Conservation (phyloP, 192 early-diverging fungal species). For the Linnemannia hyalina region DNA sequence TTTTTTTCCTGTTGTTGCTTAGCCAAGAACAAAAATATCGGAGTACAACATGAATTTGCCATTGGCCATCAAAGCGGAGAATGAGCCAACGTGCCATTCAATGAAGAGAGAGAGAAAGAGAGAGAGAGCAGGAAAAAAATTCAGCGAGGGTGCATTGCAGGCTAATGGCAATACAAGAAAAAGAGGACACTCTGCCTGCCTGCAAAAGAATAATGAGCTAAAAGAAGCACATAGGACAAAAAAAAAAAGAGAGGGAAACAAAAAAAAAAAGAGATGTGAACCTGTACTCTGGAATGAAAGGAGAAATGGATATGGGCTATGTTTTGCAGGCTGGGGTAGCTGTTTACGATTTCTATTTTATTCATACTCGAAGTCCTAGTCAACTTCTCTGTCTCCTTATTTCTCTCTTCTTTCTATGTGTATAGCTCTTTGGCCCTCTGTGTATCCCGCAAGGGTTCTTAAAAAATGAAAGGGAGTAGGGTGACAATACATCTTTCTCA, state of each 20-base stretch:
- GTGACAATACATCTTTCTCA: neutral
- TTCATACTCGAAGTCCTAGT: neutral
- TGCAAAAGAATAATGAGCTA: too few species aligned
- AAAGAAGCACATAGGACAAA: too few species aligned
- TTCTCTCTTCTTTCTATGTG: neutral
- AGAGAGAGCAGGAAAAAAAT: neutral
- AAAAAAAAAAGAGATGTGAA: neutral
- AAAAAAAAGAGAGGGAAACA: neutral
- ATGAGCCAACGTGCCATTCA: neutral
- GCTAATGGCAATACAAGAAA: too few species aligned
- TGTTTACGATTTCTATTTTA: neutral
- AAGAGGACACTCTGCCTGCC: neutral
- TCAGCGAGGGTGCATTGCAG: slow-evolving; percentile 4
- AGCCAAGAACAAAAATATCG: slow-evolving; percentile 9
- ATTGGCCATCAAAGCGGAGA: neutral
- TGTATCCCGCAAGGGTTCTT: neutral
- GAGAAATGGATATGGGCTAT: too few species aligned
- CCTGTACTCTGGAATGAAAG: too few species aligned
- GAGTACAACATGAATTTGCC: neutral
- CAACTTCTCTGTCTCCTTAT: neutral
- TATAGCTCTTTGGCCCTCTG: neutral
- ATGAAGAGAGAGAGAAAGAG: neutral
- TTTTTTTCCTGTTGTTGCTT: neutral
- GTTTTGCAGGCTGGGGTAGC: too few species aligned
- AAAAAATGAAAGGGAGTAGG: neutral